phyloP scores from a whole-genome alignment of 75 land plant species.

The Selaginella tamariscina region DNA sequence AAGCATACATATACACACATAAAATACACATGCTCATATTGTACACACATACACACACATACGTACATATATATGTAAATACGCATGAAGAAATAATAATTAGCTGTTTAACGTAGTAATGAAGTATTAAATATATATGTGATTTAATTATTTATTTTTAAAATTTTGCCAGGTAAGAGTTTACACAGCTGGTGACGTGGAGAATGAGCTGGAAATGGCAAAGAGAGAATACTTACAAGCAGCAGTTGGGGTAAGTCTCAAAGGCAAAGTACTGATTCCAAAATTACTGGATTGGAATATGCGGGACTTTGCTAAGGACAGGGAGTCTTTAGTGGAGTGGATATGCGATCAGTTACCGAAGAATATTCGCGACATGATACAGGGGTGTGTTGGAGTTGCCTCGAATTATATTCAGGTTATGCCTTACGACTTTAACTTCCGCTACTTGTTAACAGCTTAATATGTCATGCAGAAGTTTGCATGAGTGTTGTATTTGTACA shows the following conservation, averaged over 20 bases:
- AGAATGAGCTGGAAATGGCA: constrained; percentile 55
- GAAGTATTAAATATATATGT: constrained; percentile 1
- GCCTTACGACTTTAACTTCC: constrained; percentile 80
- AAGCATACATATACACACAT: constrained; percentile 24
- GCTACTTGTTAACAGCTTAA: constrained; percentile 34
- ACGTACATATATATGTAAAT: too few species aligned
- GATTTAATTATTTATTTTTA: neutral
- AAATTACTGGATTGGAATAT: constrained; percentile 85
- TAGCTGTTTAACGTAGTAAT: too few species aligned
- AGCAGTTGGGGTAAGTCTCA: constrained; percentile 53
- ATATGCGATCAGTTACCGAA: constrained; percentile 56
- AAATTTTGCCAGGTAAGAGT: constrained; percentile 47
- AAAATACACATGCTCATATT: neutral
- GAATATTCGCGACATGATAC: constrained; percentile 38
- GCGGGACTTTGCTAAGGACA: constrained; percentile 87
- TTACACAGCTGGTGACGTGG: constrained; percentile 58
- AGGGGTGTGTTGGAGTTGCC: constrained; percentile 42
- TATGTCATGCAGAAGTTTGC: too few species aligned
- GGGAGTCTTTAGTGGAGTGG: constrained; percentile 79
- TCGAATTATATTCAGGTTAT: constrained; percentile 36
- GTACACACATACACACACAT: too few species aligned
- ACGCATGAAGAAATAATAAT: too few species aligned
- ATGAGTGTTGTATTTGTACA: too few species aligned
- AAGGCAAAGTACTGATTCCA: constrained; percentile 55
- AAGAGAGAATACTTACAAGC: constrained; percentile 78